A percentile compares a stretch with the other conserved stretches of the same genome.
These are phyloP conservation scores for Pythium folliculosum DNA, from an alignment of 352 stramenopile species.

Conservation along the genomic window DNA sequence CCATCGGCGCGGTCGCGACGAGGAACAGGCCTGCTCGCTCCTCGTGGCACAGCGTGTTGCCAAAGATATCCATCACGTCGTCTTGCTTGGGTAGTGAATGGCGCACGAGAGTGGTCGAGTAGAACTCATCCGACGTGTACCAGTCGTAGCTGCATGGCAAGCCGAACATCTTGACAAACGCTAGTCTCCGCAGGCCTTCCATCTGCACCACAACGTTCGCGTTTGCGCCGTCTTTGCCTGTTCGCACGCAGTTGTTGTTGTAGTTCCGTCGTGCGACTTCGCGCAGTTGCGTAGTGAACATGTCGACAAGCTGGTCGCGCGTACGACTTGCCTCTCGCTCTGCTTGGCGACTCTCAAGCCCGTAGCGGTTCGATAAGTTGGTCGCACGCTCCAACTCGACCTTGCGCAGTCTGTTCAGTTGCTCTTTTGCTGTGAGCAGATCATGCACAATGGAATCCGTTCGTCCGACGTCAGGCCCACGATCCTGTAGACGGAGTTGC, in stretches of 20 bases:
- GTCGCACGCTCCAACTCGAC: conserved; percentile 48
- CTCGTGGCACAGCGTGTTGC: conserved; percentile 62
- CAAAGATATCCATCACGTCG: conserved; percentile 64
- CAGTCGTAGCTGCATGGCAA: conserved; percentile 53
- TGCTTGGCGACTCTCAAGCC: conserved; percentile 58
- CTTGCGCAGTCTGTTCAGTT: conserved; percentile 56
- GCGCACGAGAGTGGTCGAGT: conserved; percentile 40
- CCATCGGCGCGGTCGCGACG: conserved; percentile 60
- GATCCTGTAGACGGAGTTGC: conserved; percentile 61
- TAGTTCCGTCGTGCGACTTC: conserved; percentile 40
- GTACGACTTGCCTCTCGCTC: conserved; percentile 50
- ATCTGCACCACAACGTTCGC: conserved; percentile 41
- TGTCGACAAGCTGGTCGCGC: conserved; percentile 43
- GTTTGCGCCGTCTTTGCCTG: conserved; percentile 7
- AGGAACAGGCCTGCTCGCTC: conserved; percentile 70
- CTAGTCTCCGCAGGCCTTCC: conserved; percentile 58
- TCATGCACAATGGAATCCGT: conserved; percentile 62
- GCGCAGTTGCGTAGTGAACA: conserved; percentile 53
- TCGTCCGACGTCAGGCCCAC: conserved; percentile 46
- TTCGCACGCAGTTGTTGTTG: conserved; percentile 21
- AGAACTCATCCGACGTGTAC: conserved; percentile 56
- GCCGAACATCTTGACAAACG: conserved; percentile 66
- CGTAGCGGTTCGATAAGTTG: conserved; percentile 49
- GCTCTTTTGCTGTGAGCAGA: conserved; percentile 37
- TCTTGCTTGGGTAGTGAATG: conserved; percentile 51